Conservation (phyloP, 2,329 filamentous ascomycete genomes). For the Akanthomyces muscarius region DNA sequence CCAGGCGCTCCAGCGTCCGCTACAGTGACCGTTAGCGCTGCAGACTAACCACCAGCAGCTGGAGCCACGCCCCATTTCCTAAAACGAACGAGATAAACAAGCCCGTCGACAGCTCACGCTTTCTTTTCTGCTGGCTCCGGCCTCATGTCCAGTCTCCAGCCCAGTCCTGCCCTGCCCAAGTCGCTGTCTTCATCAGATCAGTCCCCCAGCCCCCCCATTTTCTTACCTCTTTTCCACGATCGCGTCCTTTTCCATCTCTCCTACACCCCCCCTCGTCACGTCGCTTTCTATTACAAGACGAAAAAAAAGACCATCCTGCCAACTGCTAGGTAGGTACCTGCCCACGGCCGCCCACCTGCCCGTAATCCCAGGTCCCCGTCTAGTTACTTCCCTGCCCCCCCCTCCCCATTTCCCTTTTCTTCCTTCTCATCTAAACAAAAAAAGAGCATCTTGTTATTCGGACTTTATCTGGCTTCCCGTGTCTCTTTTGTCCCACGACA, state of each 20-base stretch:
- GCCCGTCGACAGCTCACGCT: background rate
- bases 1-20: background rate
- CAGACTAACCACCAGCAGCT: background rate
- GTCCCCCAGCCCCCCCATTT: background rate
- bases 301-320: background rate
- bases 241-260: no score
- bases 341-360: slow-evolving; percentile 10
- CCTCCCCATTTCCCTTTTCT: background rate
- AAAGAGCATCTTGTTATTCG: slow-evolving; percentile 8
- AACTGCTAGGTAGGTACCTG: slow-evolving; percentile 6
- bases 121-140: background rate
- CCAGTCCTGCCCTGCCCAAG: background rate
- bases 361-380: slow-evolving; percentile 7
- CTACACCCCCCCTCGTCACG: background rate
- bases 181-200: no score
- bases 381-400: slow-evolving; percentile 5
- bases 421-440: slow-evolving; percentile 14
- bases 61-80: slow-evolving; percentile 13
- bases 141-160: background rate
- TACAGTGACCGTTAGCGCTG: background rate
- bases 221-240: background rate
- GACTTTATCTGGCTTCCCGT: background rate
- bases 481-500: slow-evolving; percentile 6
- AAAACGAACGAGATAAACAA: slow-evolving; percentile 18
- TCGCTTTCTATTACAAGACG: background rate